Conservation (phyloP, 2,329 filamentous ascomycete genomes). For the Aspergillus sojae region DNA sequence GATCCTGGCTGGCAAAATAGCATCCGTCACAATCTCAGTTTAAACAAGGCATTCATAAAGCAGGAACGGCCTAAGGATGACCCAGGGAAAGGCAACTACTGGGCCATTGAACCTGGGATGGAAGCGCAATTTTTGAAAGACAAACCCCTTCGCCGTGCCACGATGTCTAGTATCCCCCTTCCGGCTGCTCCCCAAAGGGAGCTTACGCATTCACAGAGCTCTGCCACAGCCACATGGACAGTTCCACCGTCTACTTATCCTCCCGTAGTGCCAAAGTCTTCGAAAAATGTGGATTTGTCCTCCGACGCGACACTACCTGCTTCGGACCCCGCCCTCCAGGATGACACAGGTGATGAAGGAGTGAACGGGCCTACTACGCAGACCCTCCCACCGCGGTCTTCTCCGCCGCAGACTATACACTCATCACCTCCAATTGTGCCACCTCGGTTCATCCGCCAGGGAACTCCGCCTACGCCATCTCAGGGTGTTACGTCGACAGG, state of each 20-base stretch:
- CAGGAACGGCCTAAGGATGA: slow-evolving; percentile 95
- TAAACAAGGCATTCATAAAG: slow-evolving; percentile 96
- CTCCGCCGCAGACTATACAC: slow-evolving; percentile 64
- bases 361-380: slow-evolving; percentile 28
- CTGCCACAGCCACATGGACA: slow-evolving; percentile 38
- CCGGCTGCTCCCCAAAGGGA: slow-evolving; percentile 36
- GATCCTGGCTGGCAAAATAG: slow-evolving; percentile 98
- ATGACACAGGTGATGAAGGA: slow-evolving; percentile 55
- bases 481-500: slow-evolving; percentile 65
- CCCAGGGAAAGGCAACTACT: slow-evolving; percentile 96
- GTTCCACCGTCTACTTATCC: slow-evolving; percentile 32
- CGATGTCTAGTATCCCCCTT: slow-evolving; percentile 48
- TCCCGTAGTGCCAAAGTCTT: slow-evolving; percentile 23
- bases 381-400: slow-evolving; percentile 43
- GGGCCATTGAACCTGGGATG: slow-evolving; percentile 87
- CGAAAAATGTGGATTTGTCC: slow-evolving; percentile 59
- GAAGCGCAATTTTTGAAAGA: slow-evolving; percentile 89
- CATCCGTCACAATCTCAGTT: slow-evolving; percentile 94
- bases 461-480: slow-evolving; percentile 73
- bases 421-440: slow-evolving; percentile 84
- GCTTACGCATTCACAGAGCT: slow-evolving; percentile 32
- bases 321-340: slow-evolving; percentile 64
- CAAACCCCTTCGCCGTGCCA: slow-evolving; percentile 61
- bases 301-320: slow-evolving; percentile 78
- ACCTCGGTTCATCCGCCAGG: slow-evolving; percentile 60